Conservation (phyloP, 1,139 yeast genomes). For the Williopsis jadinii region DNA sequence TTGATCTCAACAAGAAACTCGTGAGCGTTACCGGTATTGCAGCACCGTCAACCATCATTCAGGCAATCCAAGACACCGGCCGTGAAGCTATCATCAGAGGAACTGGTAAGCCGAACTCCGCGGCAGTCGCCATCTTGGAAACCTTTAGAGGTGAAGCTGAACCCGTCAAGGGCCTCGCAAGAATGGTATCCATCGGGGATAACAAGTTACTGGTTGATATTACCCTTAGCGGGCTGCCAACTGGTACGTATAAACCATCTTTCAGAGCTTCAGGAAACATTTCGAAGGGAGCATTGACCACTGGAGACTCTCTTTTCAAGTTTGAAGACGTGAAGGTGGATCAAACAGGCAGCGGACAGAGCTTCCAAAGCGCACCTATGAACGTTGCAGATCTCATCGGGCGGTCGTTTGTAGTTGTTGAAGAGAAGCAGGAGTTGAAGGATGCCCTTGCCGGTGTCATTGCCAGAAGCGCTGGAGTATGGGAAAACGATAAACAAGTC, state of each 20-base stretch:
- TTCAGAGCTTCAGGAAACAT: constrained; percentile 70
- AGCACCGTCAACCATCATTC: constrained; percentile 65
- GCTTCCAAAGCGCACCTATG: constrained; percentile 52
- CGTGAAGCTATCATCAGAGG: constrained; percentile 90
- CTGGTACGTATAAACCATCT: constrained; percentile 62
- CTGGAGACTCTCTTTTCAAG: constrained; percentile 47
- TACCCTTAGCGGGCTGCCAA: constrained; percentile 61
- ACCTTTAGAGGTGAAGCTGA: constrained; percentile 45
- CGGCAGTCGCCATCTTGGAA: constrained; percentile 89
- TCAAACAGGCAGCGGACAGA: constrained; percentile 49
- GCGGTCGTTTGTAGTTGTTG: constrained; percentile 62
- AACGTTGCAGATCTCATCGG: constrained; percentile 68
- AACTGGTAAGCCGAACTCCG: constrained; percentile 78
- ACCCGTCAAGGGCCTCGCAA: constrained; percentile 81
- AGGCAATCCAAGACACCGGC: constrained; percentile 63
- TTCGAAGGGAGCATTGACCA: constrained; percentile 62
- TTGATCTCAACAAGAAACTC: constrained; percentile 47
- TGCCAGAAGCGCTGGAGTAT: constrained; percentile 93
- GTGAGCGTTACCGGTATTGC: constrained; percentile 59
- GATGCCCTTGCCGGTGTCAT: constrained; percentile 74
- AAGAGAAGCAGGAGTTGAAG: constrained; percentile 29
- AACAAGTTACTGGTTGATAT: constrained; percentile 59
- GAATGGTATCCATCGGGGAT: constrained; percentile 65
- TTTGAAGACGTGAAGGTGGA: constrained; percentile 44
- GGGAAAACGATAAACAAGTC: constrained; percentile 92